Percentiles rank a stretch among this genome's conserved stretches.
Evolutionary conservation across 2,329 filamentous ascomycete genomes (phyloP).

Genomic region (Juglanconis sp.): DNA sequence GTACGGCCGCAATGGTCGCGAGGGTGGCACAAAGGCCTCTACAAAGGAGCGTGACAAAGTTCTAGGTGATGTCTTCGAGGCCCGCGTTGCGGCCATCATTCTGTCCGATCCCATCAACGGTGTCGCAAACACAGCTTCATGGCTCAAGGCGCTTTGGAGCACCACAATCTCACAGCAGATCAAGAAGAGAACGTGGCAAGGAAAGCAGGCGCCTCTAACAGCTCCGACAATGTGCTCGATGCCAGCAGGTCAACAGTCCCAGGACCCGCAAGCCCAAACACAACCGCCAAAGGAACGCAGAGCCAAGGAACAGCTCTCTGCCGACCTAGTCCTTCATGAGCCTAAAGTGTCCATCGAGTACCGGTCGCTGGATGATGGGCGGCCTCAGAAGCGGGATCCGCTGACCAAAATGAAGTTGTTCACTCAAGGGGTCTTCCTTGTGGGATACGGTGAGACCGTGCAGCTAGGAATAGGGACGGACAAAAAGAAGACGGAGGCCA

Average conservation of each 20-base stretch:
- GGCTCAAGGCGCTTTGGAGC: conserved; percentile 75
- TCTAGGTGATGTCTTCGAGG: conserved; percentile 84
- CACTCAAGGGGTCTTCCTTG: conserved; percentile 61
- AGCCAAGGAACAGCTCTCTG: conserved; percentile 50
- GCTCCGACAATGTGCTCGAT: conserved; percentile 10
- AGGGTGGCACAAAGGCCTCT: conserved; percentile 36
- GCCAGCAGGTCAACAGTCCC: conserved; percentile 8
- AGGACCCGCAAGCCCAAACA: conserved; percentile 23
- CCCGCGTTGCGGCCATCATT: conserved; percentile 79
- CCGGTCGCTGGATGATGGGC: conserved; percentile 28
- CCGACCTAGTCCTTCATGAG: conserved; percentile 2
- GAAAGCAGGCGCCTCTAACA: conserved; percentile 6
- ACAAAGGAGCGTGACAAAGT: conserved; percentile 65
- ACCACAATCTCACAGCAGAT: conserved; percentile 59
- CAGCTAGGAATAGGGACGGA: conserved; percentile 62
- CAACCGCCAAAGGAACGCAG: not conserved
- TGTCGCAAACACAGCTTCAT: conserved; percentile 57
- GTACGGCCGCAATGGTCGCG: conserved; percentile 33
- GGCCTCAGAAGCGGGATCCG: conserved; percentile 50
- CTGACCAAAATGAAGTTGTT: conserved; percentile 54
- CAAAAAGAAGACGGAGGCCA: conserved; percentile 67
- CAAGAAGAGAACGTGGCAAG: conserved; percentile 21
- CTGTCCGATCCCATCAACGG: conserved; percentile 64
- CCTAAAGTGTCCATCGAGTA: conserved; percentile 16
- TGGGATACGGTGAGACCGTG: conserved; percentile 65